Evolutionary conservation across 768 basidiomycete genomes (phyloP), one percentile per base, ranked within the genome.

Genomic region (Leccinum fibrillosum): DNA sequence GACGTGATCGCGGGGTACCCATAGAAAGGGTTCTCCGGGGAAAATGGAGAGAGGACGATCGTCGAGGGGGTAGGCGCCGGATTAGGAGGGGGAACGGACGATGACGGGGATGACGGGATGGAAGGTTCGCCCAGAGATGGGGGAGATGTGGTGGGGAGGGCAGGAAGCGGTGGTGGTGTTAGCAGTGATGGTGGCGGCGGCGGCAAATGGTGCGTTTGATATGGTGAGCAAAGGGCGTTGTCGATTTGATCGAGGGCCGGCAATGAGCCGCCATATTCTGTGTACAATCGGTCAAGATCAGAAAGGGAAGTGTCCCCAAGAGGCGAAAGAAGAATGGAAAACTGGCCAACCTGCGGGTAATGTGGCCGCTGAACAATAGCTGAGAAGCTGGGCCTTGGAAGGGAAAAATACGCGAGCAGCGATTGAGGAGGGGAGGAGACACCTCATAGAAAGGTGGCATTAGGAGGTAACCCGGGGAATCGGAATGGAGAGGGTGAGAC

Each of bases 11-110:
- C 77, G 6, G 89, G 86, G 66, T 91, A 90, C 4, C 89, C 89
- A 61, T 82, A 92, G 72, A 86, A 90, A 1, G 90, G 90, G 61
- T 90, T 91, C 42, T 82, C 72, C 37, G 75, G 67, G 26, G 89
- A 90, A 30, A 80, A 83, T 19, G 86, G 78, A 9, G 85, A 77
- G 44, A 84, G 62, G 17, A 23, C 13, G 23, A 64, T 54, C 48
- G 60, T 54, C 35, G 64, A 62, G 42, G 62, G 37, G 34, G 37
- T 7, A 53, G 61, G 60, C 5, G 30, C 13, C 9, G 35, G 4
- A 10, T 19, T 5, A 26, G 48, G 19, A 5, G 35, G 10, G 9
- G 35, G 3, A 5, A 30, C 17, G 4, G 44, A 25, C 3, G 50
- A 23, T 2, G 48, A 5, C n/a, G 17, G n/a, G 2, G 25, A n/a